These are phyloP conservation scores for Abelmoschus esculentus DNA, from an alignment of 345 rosid species.

Conservation along the genomic window DNA sequence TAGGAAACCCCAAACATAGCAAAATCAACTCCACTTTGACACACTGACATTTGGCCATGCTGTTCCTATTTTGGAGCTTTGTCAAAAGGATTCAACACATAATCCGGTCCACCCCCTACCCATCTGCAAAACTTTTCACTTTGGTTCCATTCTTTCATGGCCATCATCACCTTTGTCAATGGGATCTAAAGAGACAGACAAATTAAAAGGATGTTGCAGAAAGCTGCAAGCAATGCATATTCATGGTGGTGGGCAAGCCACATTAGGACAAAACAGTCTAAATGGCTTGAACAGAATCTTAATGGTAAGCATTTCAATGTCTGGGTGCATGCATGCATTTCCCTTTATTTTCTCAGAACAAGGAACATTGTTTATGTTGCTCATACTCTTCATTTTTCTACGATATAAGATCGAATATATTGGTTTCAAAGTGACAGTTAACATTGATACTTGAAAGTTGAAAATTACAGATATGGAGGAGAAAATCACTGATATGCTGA, in stretches of 20 bases:
- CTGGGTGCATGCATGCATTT: not conserved
- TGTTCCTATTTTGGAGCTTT: slow-evolving; percentile 2
- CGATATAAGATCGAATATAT: not conserved
- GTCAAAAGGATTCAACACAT: slow-evolving; percentile 26
- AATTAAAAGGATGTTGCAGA: slow-evolving; percentile 43
- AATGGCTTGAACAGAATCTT: slow-evolving; percentile 80
- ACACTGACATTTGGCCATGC: slow-evolving; percentile 4
- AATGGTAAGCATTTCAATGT: slow-evolving; percentile 32
- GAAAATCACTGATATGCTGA: slow-evolving; percentile 41
- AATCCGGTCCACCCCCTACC: slow-evolving; percentile 10
- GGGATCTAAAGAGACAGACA: not conserved
- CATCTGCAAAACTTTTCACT: not conserved
- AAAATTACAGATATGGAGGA: slow-evolving; percentile 63
- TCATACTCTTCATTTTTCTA: no score
- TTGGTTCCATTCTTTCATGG: not conserved
- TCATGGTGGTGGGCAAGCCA: slow-evolving; percentile 98
- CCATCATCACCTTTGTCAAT: not conserved
- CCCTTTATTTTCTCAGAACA: not conserved
- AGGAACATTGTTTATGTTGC: no score
- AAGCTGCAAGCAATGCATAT: slow-evolving; percentile 80
- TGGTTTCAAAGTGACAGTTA: not conserved
- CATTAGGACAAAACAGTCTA: slow-evolving; percentile 73
- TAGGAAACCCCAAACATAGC: slow-evolving; percentile 3
- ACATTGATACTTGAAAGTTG: not conserved
- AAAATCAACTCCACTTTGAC: not conserved